phyloP scores from a whole-genome alignment of 139 green algal species.

The Yamagishiella unicocca region DNA sequence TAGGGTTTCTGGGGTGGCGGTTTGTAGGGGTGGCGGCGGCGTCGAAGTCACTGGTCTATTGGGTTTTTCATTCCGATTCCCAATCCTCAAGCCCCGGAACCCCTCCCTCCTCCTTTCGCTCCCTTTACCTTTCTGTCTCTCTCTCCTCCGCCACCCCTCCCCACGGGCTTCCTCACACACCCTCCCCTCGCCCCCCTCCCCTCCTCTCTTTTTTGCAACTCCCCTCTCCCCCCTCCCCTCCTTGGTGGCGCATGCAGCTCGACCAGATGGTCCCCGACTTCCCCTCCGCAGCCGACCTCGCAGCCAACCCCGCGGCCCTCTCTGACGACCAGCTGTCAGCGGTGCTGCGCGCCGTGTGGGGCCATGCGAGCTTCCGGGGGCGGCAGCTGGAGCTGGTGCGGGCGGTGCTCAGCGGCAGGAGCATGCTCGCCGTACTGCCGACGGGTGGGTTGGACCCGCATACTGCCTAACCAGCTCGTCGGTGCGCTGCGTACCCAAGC shows the following conservation, averaged over 20 bases:
- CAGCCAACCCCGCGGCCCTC: constrained; percentile 1
- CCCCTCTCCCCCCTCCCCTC: background rate
- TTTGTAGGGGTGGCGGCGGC: no score
- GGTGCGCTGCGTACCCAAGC: no score
- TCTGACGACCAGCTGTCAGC: constrained; percentile 53
- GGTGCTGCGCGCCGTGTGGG: constrained; percentile 67
- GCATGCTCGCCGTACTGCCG: constrained; percentile 89
- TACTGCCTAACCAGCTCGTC: no score
- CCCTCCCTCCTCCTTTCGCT: no score
- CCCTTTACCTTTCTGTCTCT: no score
- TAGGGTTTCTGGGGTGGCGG: no score
- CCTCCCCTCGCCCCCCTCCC: background rate
- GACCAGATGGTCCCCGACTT: constrained; percentile 1
- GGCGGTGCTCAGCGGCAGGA: constrained; percentile 74
- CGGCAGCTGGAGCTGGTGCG: constrained; percentile 84
- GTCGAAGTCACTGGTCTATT: no score
- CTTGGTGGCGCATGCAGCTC: no score
- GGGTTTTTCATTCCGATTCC: no score
- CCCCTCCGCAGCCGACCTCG: background rate
- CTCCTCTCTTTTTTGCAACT: no score
- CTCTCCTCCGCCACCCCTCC: no score
- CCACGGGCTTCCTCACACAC: background rate
- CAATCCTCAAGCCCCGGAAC: no score
- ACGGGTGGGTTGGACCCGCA: constrained; percentile 61
- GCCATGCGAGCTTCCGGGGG: constrained; percentile 78